Evolutionary conservation across 441 rosid genomes (phyloP).

Genomic region (Gossypium trilobum): DNA sequence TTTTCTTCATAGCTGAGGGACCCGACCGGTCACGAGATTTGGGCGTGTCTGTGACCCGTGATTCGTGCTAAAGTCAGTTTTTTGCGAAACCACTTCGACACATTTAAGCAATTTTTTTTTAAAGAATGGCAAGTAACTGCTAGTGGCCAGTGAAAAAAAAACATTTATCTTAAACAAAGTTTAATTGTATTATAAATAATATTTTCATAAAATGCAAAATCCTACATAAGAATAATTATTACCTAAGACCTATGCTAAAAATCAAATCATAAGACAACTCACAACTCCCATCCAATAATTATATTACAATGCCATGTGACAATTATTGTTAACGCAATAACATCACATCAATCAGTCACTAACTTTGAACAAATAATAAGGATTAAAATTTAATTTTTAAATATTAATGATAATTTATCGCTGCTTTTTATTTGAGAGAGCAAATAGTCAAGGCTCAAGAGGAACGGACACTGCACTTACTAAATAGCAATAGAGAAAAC

Average conservation of each 20-base stretch:
- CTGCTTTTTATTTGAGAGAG: background rate
- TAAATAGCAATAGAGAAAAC: background rate
- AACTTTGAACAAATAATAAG: background rate
- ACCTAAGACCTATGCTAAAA: background rate
- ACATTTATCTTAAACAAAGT: background rate
- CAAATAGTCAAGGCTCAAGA: background rate
- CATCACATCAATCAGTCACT: background rate
- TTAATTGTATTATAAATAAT: background rate
- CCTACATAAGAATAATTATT: background rate
- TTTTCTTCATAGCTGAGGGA: conserved; percentile 2
- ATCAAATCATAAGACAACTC: background rate
- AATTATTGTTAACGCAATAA: background rate
- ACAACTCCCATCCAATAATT: background rate
- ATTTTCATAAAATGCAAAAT: background rate
- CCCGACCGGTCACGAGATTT: conserved; percentile 26
- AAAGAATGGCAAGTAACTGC: background rate
- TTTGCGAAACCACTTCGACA: background rate
- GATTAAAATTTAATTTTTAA: background rate
- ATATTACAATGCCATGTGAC: background rate
- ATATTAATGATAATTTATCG: background rate
- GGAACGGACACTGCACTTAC: background rate
- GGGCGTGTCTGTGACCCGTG: background rate
- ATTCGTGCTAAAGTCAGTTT: conserved; percentile 15
- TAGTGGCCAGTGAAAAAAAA: background rate
- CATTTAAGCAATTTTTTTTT: background rate